phyloP scores from a whole-genome alignment of 1,284 basidiomycete species.

The Irpex rosettiformis region DNA sequence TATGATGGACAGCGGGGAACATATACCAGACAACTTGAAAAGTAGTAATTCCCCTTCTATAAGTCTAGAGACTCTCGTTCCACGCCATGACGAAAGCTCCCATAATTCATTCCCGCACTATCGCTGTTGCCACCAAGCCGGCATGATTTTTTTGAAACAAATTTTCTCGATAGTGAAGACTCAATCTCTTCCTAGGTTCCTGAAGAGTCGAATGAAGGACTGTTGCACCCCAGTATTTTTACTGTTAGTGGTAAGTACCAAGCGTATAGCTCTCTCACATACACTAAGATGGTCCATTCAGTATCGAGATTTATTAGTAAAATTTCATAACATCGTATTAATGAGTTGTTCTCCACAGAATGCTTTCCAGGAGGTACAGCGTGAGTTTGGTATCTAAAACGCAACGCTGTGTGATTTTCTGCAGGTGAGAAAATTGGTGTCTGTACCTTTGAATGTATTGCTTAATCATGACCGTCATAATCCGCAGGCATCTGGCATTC shows the following conservation, averaged over 20 bases:
- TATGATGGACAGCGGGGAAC: too few relatives aligned
- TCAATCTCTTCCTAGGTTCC: not conserved
- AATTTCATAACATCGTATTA: too few relatives aligned
- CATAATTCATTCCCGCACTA: conserved; percentile 5
- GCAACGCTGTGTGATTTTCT: not conserved
- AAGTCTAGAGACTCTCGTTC: not conserved
- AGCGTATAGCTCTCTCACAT: too few relatives aligned
- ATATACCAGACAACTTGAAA: too few relatives aligned
- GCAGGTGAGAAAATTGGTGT: not conserved
- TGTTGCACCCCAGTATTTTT: not conserved
- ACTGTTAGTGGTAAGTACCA: not conserved
- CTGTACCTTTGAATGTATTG: not conserved
- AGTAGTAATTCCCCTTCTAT: too few relatives aligned
- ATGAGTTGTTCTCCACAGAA: not conserved
- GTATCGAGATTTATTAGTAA: not conserved
- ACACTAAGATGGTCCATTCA: too few relatives aligned
- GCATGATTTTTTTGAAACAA: conserved; percentile 2
- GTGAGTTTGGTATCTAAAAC: not conserved
- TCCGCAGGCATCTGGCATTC: not conserved
- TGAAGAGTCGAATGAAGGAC: not conserved
- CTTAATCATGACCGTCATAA: not conserved
- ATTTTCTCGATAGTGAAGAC: not conserved
- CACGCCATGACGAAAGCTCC: not conserved
- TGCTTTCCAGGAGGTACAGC: not conserved
- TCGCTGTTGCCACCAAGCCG: conserved; percentile 17